Percentiles rank a stretch among this genome's conserved stretches.
phyloP scores from a whole-genome alignment of 208 protist genomes.

The Leishmania martiniquensis region DNA sequence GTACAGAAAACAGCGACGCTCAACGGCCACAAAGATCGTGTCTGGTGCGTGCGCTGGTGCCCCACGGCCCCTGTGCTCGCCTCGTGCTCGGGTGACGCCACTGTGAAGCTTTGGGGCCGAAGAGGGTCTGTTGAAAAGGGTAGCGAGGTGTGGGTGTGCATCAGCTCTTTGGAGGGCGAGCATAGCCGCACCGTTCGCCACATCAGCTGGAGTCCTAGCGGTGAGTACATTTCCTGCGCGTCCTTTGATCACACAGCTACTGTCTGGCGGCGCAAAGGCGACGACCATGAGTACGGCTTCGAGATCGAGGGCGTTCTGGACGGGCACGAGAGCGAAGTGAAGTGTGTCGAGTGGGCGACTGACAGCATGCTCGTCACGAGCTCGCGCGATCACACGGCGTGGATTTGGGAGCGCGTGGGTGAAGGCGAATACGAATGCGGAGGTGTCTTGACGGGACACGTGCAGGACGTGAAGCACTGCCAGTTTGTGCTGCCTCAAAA shows the following conservation, averaged over 20 bases:
- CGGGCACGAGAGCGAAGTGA: conserved; percentile 94
- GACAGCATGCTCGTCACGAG: conserved; percentile 86
- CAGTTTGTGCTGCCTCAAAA: conserved; percentile 61
- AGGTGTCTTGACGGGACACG: conserved; percentile 87
- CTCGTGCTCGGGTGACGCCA: conserved; percentile 71
- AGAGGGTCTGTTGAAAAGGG: neutral
- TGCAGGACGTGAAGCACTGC: conserved; percentile 92
- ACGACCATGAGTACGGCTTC: conserved; percentile 45
- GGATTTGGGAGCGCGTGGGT: conserved; percentile 91
- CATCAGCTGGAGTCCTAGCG: conserved; percentile 86
- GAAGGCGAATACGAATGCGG: conserved; percentile 91
- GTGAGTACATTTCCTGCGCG: conserved; percentile 75
- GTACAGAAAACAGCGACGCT: conserved; percentile 54
- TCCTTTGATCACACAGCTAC: conserved; percentile 85
- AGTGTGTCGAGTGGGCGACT: conserved; percentile 85
- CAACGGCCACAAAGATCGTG: conserved; percentile 67
- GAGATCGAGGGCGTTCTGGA: conserved; percentile 81
- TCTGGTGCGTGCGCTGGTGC: conserved; percentile 89
- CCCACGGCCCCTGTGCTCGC: conserved; percentile 73
- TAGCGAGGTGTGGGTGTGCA: conserved; percentile 41
- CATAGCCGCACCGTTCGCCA: conserved; percentile 80
- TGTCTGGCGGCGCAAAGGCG: conserved; percentile 63
- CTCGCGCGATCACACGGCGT: conserved; percentile 89
- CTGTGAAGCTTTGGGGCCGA: conserved; percentile 68
- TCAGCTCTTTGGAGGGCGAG: conserved; percentile 69